Base-by-base conservation (phyloP, 805 yeast species). In the Ogataea polymorpha region DNA sequence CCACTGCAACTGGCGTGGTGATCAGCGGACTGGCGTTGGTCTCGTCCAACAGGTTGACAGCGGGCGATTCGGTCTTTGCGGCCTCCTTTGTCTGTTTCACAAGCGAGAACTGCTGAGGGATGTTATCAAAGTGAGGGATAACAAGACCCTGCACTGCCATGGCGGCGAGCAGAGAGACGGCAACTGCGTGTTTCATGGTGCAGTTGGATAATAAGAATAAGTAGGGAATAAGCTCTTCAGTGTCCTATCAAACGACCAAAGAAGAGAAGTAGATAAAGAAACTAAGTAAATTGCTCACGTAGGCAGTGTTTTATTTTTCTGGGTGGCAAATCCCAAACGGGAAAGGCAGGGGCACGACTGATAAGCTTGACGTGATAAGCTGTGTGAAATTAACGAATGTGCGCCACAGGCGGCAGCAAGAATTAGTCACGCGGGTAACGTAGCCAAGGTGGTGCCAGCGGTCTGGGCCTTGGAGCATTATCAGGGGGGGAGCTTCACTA, bases 71-170 rank as follows among this genome's bases (percentile, higher is more conserved):
- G 23, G 32, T 41, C n/a, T 31, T 15, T 8, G 39, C 41, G 15
- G 24, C 33, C n/a, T 37, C 42, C 23, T 18, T 31, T 20, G 23
- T 18, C 23, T 41, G 27, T n/a, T 37, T 28, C 12, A 41, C 46
- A 14, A 56, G 37, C 32, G 46, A 35, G 23, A 50, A 42, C 26
- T 48, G 45, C 11, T 44, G 17, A 13, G 61, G 58, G 17, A 44
- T 21, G 39, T 49, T 45, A 21, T 51, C 49, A 23, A 57, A 48
- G 10, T 42, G 27, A 5, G 91, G 91, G 49, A 83, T 77, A 44
- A 82, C 82, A 57, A 82, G 67, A n/a, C 77, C 77, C 42, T 66
- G 60, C 21, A 76, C 74, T 13, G 60, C 50, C 45, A 60, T 38
- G 10, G 63, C 48, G 12, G 56, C 46, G 26, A 59, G 23, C 44